Evolutionary conservation across 805 yeast genomes (phyloP), one percentile per base, ranked within the genome.

Genomic region (Lipomyces yamanashiensis): DNA sequence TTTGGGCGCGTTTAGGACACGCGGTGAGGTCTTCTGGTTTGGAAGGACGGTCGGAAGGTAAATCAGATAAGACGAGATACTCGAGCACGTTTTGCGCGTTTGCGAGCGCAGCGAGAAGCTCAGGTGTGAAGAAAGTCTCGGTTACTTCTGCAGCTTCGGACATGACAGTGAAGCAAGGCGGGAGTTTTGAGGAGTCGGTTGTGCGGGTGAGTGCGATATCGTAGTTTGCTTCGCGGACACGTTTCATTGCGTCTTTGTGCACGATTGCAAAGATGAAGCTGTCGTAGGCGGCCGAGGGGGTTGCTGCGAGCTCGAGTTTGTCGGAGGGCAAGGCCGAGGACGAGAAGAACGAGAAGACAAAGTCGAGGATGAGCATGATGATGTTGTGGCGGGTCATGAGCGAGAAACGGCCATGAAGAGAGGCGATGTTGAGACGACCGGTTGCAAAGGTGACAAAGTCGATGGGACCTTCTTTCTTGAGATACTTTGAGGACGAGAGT

Each of bases 191-290:
- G 74, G 91, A 96, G 63, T 80, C 83, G 48, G 87, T 71, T 48
- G 97, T 90, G 70, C 85, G 89, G 68, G 98, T 90, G 73, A 92
- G 82, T 1, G 96, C 88, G 73, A 93, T 80, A 77, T 80, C 93
- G 78, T 91, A 95, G 78, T 89, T 87, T 62, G 84, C 84, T 54
- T 82, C 86, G 77, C 98, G 89, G 66, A 82, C 80, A 56, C 83
- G 82, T 74, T 86, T 85, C 97, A 95, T 90, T 67, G 84, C 84
- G 49, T 85, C 81, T 78, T 95, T 95, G 74, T 93, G 86, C 21
- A 92, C 97, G 73, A 95, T 79, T 19, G 95, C 92, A 75, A 89
- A 83, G 69, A 92, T 85, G 71, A 89, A 92, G 73, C 86, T 86
- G 71, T 89, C 91, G 70, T 84, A 81, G 8, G 43, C 8, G 15